Evolutionary conservation across 371 early-diverging fungal genomes (phyloP).

Genomic region (Blakeslea trispora): DNA sequence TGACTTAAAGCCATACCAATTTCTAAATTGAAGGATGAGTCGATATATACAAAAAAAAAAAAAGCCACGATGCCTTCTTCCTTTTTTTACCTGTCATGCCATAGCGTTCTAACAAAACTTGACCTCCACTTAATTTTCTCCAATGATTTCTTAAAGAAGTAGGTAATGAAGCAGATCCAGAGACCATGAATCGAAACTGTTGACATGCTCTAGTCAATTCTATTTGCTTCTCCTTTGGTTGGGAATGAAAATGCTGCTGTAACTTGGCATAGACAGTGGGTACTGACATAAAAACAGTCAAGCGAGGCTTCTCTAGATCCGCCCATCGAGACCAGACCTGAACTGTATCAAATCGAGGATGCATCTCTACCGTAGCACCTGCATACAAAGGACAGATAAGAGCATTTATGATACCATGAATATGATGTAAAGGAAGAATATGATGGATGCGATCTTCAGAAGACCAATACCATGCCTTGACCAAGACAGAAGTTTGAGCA

Average conservation of each 20-base stretch:
- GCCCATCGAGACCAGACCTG: slow-evolving; percentile 66
- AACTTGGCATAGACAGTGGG: slow-evolving; percentile 86
- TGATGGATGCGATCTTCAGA: slow-evolving; percentile 71
- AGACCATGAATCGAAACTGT: slow-evolving; percentile 78
- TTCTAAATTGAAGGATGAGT: no score
- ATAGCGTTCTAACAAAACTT: slow-evolving; percentile 79
- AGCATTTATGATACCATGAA: slow-evolving; percentile 75
- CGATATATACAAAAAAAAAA: no score
- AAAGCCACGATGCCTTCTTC: no score
- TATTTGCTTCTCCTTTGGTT: slow-evolving; percentile 25
- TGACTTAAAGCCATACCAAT: slow-evolving; percentile 89
- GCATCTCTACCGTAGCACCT: slow-evolving; percentile 81
- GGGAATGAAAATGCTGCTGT: slow-evolving; percentile 43
- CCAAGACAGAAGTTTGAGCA: slow-evolving; percentile 65
- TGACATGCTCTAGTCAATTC: slow-evolving; percentile 50
- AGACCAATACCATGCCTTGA: slow-evolving; percentile 77
- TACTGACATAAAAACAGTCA: slow-evolving; percentile 85
- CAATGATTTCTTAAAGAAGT: slow-evolving; percentile 64
- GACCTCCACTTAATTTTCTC: slow-evolving; percentile 67
- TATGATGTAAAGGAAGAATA: slow-evolving; percentile 82
- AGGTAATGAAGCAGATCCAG: slow-evolving; percentile 81
- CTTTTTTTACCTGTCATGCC: slow-evolving; percentile 74
- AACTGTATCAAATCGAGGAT: slow-evolving; percentile 63
- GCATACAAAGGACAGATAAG: slow-evolving; percentile 61
- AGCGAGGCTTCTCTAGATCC: slow-evolving; percentile 26